A percentile compares a stretch with the other conserved stretches of the same genome.
phyloP scores from a whole-genome alignment of 2,329 filamentous ascomycete genomes.

The Neonectria neomacrospora region DNA sequence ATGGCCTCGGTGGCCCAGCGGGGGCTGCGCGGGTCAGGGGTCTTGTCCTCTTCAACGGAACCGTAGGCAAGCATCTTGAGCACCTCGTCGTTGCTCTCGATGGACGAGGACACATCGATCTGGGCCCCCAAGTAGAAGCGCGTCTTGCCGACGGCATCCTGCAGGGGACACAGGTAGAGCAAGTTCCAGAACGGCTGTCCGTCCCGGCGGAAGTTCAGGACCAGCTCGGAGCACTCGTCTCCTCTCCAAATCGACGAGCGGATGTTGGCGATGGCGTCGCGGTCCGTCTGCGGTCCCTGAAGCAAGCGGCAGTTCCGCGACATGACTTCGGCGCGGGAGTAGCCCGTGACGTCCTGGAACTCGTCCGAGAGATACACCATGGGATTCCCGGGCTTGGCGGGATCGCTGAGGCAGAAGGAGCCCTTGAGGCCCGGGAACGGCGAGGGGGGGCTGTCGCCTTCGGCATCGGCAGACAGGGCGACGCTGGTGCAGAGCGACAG shows the following conservation, averaged over 20 bases:
- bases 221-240: constrained; percentile 60
- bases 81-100: constrained; percentile 62
- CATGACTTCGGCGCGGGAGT: constrained; percentile 58
- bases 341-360: constrained; percentile 64
- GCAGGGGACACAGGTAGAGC: constrained; percentile 63
- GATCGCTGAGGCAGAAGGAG: constrained; percentile 68
- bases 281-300: constrained; percentile 60
- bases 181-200: constrained; percentile 68
- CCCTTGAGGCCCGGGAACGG: constrained; percentile 66
- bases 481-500: constrained; percentile 57
- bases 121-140: constrained; percentile 67
- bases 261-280: constrained; percentile 53
- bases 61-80: constrained; percentile 60
- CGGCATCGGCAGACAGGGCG: constrained; percentile 54
- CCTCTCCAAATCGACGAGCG: constrained; percentile 53
- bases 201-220: constrained; percentile 63
- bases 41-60: constrained; percentile 37
- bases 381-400: constrained; percentile 60
- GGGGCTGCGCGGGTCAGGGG: constrained; percentile 9
- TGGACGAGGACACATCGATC: constrained; percentile 66
- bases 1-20: constrained; percentile 33
- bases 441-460: constrained; percentile 43
- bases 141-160: constrained; percentile 58
- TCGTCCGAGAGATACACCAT: constrained; percentile 62
- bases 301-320: constrained; percentile 62